Evolutionary conservation across 805 yeast species (phyloP).

Genomic region (Candida loeiensis): DNA sequence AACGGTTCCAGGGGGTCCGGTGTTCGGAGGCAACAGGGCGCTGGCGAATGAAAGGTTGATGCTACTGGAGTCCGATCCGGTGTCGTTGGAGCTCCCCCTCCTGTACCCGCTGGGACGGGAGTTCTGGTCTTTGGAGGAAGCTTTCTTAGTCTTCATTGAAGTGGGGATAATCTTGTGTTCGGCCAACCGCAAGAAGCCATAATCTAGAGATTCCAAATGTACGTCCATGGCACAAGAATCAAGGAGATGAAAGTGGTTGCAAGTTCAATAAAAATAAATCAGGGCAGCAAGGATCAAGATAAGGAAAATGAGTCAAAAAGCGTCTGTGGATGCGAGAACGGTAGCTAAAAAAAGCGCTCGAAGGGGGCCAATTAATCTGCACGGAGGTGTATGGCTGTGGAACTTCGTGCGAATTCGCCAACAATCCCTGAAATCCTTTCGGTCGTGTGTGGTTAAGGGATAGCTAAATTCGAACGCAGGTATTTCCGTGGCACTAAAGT

Average conservation of each 20-base stretch:
- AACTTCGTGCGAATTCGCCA: neutral
- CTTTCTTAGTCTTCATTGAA: constrained; percentile 7
- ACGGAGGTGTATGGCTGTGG: neutral
- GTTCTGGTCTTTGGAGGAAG: neutral
- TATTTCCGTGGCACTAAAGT: no score
- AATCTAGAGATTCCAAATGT: constrained; percentile 7
- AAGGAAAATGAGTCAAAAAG: constrained; percentile 1
- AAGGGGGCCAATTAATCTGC: neutral
- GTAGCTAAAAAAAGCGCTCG: neutral
- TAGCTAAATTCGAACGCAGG: no score
- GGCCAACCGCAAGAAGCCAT: constrained; percentile 7
- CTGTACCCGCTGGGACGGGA: constrained; percentile 6
- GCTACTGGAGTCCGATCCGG: constrained; percentile 4
- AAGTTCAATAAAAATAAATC: neutral
- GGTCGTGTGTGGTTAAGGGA: constrained; percentile 7
- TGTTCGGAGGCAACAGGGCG: constrained; percentile 32
- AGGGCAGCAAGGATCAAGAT: constrained; percentile 3
- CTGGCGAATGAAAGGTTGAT: constrained; percentile 15
- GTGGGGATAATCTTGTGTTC: constrained; percentile 8
- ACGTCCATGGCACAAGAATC: constrained; percentile 5
- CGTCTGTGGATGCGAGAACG: neutral
- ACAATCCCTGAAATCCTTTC: neutral
- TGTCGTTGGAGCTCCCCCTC: constrained; percentile 4
- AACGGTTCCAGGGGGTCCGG: constrained; percentile 34
- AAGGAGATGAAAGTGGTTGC: constrained; percentile 2